Base-by-base conservation (phyloP, 306 rosid genomes). In the Coriaria nepalensis region DNA sequence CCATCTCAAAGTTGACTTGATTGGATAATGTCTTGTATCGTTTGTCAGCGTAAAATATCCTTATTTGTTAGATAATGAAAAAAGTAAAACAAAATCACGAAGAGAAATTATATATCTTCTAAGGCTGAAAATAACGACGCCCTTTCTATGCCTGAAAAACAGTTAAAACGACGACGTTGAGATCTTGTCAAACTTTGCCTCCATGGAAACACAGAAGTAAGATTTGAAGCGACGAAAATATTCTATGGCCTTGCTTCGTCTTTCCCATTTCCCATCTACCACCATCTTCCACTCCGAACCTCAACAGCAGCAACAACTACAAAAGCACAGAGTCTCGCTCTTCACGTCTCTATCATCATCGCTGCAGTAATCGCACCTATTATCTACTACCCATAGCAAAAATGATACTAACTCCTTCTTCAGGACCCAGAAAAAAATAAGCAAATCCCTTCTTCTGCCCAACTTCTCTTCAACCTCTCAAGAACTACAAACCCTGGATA, bases 191-290 rank as follows among this genome's bases (percentile, higher is more conserved):
- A 5, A 8, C 0, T 7, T 9, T 57, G n/a, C 45, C 63, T 58
- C 48, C 9, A 45, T n/a, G 20, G 8, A 45, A 45, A 45, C 3
- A 3, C 29, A 20, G 29, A 20, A 20, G 29, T n/a, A n/a, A n/a
- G n/a, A 8, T 6, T 15, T 6, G 33, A 32, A 20, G 48, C 33
- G 42, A 10, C 12, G n/a, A 8, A 14, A 12, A 46, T 39, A 37
- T 13, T 7, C 49, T 8, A 87, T 87, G 96, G 94, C 93, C 66
- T 56, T 70, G 37, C 75, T 72, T 40, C 73, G 67, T 40, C 40
- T 53, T 68, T 52, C 39, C 6, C 61, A 60, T 53, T 65, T 59
- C 15, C 61, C 77, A 2, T 51, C 85, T 8, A 33, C 71, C 29
- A 10, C 64, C 8, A 40, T 33, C 37, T 52, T 73, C 51, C 59